Percentiles rank a stretch among this genome's conserved stretches.
phyloP scores from a whole-genome alignment of 129 eudicot genomes.

The Centrapalus pauciflorus region DNA sequence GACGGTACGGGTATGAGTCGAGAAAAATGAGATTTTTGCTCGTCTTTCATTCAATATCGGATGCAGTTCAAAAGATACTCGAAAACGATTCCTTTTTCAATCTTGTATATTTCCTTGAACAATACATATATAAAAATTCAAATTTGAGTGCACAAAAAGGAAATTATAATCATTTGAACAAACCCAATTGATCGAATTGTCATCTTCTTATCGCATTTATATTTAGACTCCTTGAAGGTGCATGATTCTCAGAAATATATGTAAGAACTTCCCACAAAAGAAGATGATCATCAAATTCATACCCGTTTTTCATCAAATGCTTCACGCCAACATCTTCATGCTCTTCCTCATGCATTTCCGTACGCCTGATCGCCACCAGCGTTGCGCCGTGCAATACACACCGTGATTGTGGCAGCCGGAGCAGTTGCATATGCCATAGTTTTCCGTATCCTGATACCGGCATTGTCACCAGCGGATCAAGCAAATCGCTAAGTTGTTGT shows the following conservation, averaged over 20 bases:
- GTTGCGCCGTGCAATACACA: conserved; percentile 21
- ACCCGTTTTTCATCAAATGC: conserved; percentile 16
- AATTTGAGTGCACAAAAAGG: too few species aligned
- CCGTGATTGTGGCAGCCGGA: conserved; percentile 10
- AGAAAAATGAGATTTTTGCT: too few species aligned
- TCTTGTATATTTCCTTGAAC: too few species aligned
- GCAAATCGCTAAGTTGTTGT: conserved; percentile 8
- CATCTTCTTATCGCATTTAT: conserved; percentile 11
- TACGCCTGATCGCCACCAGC: conserved; percentile 24
- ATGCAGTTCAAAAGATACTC: too few species aligned
- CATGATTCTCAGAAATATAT: conserved; percentile 19
- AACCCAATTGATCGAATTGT: not conserved
- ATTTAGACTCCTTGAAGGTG: conserved; percentile 16
- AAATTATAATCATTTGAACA: too few species aligned
- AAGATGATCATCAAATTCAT: not conserved
- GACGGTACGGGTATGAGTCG: too few species aligned
- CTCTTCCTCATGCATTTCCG: conserved; percentile 13
- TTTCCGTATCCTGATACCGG: conserved; percentile 21
- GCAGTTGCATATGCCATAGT: conserved; percentile 21
- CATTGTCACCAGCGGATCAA: conserved; percentile 16
- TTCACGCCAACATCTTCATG: conserved; percentile 28
- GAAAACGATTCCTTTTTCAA: too few species aligned
- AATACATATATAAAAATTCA: too few species aligned
- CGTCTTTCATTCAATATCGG: too few species aligned
- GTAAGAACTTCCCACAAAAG: conserved; percentile 13